These are phyloP conservation scores for Emmonsiellopsis sp. DNA, from an alignment of 2,329 filamentous ascomycete species.

Conservation along the genomic window DNA sequence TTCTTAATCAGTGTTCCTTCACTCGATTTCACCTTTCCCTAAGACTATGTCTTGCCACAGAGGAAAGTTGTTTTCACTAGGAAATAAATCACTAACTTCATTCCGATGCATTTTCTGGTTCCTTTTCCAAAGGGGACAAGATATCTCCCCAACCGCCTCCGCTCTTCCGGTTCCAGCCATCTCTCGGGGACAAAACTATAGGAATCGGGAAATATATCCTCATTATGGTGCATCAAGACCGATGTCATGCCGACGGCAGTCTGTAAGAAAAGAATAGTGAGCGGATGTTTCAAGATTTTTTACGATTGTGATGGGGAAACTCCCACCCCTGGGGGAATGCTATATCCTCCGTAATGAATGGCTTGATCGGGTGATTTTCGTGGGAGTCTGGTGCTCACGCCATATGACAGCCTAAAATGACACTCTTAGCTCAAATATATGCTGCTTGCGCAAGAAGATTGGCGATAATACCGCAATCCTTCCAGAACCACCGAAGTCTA, in stretches of 20 bases:
- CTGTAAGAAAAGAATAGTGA: background rate
- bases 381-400: constrained; percentile 8
- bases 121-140: constrained; percentile 17
- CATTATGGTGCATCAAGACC: constrained; percentile 16
- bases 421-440: background rate
- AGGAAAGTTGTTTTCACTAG: background rate
- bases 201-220: constrained; percentile 16
- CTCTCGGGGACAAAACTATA: constrained; percentile 16
- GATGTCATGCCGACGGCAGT: constrained; percentile 18
- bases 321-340: constrained; percentile 11
- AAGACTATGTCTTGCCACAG: too few species aligned
- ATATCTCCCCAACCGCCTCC: constrained; percentile 13
- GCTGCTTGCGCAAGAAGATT: background rate
- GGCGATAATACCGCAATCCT: constrained; percentile 6
- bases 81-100: constrained; percentile 11
- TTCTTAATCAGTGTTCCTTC: background rate
- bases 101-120: constrained; percentile 14
- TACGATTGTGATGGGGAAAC: background rate
- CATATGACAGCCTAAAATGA: constrained; percentile 8
- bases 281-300: background rate
- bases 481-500: constrained; percentile 8
- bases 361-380: constrained; percentile 8
- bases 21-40: background rate
- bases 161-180: constrained; percentile 15
- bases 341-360: constrained; percentile 7